Evolutionary conservation across 176 grass and related monocot species (phyloP), one percentile per base, ranked within the genome.

Genomic region (Bromus sterilis): DNA sequence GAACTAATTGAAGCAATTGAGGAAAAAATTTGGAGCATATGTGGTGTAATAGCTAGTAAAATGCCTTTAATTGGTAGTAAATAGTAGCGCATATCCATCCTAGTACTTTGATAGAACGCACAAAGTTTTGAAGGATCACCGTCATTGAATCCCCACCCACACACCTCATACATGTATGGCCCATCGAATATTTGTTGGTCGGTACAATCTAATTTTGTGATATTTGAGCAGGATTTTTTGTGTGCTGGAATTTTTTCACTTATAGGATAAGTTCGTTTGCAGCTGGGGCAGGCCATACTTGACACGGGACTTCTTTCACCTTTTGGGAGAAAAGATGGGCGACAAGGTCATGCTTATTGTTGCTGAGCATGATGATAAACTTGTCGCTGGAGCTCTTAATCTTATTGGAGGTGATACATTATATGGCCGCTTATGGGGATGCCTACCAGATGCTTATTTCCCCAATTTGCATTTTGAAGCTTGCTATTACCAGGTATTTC

Each of bases 381-480:
- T 91, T 74, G 91, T 99, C 36, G 91, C 91, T 51, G 90, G 93
- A 68, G 96, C 96, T 87, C 90, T 99, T 80, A 99, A 99, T 64
- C 84, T 99, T 82, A 93, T 95, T 83, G 96, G 96, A 80, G 93
- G 93, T 0, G 89, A 91, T 72, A 95, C 93, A 74, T 74, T 99
- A 55, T 99, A 93, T 86, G 96, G 96, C 43, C 89, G 92, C 64
- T 79, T 95, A 88, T 99, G 96, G 96, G 93, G 96, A 60, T 99
- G 96, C 74, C 84, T 91, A 36, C 96, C 96, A 64, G 25, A 87
- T 82, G 88, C 85, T 44, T 91, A 91, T 79, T 99, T 91, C 77
- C 93, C 96, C 82, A 93, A 90, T 89, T 88, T 99, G 89, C 93
- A 99, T 87, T 95, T 99, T 74, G 93, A 99, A 88, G 93, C 93